phyloP scores from a whole-genome alignment of 2,329 filamentous ascomycete genomes.

The Dactylellina leptospora region DNA sequence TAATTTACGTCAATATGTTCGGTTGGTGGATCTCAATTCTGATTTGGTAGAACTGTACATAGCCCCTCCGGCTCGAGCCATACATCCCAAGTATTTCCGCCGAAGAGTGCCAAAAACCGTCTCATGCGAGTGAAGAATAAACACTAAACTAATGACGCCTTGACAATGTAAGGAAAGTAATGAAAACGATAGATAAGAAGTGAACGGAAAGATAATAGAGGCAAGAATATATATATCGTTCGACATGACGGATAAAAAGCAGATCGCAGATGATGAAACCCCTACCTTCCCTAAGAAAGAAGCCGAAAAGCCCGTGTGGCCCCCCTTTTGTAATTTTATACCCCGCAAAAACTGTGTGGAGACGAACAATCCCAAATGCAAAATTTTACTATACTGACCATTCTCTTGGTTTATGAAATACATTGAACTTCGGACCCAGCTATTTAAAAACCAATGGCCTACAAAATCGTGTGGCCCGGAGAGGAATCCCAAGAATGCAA shows the following conservation, averaged over 20 bases:
- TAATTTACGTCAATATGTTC: not conserved
- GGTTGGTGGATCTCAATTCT: conserved; percentile 30
- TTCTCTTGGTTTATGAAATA: conserved; percentile 42
- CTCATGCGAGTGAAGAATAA: conserved; percentile 23
- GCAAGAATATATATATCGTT: conserved; percentile 39
- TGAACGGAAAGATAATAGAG: conserved; percentile 34
- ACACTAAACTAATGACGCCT: conserved; percentile 53
- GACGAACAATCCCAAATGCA: conserved; percentile 43
- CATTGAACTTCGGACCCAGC: conserved; percentile 31
- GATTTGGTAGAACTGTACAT: conserved; percentile 51
- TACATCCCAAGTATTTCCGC: not conserved
- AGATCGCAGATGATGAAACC: conserved; percentile 35
- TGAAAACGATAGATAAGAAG: conserved; percentile 39
- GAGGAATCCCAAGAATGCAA: conserved; percentile 41
- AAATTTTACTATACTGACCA: conserved; percentile 32
- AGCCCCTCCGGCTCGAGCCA: conserved; percentile 7
- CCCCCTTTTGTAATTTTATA: conserved; percentile 42
- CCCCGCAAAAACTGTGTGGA: conserved; percentile 29
- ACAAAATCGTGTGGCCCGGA: conserved; percentile 18
- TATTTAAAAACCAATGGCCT: conserved; percentile 32
- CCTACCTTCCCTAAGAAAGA: conserved; percentile 26
- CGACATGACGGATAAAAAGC: conserved; percentile 21
- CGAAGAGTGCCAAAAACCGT: conserved; percentile 23
- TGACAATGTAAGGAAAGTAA: conserved; percentile 49
- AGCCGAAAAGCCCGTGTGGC: conserved; percentile 34